phyloP scores from a whole-genome alignment of 345 rosid genomes.

The Eucalyptus curtisii region DNA sequence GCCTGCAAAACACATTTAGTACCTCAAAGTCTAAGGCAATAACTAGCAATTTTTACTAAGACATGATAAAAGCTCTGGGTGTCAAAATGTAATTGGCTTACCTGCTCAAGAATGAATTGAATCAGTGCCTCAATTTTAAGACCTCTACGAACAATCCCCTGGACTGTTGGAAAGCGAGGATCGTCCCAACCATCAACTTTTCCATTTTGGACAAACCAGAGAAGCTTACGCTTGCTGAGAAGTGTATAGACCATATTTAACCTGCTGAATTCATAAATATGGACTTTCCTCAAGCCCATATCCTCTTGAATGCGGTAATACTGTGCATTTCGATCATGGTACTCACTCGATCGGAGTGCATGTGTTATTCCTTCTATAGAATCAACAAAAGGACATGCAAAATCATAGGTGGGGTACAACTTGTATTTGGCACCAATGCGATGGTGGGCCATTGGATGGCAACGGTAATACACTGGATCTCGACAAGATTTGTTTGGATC shows the following conservation, averaged over 20 bases:
- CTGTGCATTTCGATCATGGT: conserved; percentile 89
- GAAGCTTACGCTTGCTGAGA: conserved; percentile 91
- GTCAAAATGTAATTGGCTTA: background rate
- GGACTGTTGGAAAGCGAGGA: conserved; percentile 96
- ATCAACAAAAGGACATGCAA: conserved; percentile 96
- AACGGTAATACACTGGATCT: conserved; percentile 95
- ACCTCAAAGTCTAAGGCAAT: background rate
- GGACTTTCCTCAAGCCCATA: conserved; percentile 67
- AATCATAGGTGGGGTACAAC: conserved; percentile 95
- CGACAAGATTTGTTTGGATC: conserved; percentile 89
- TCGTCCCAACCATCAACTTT: conserved; percentile 98
- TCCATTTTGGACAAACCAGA: conserved; percentile 85
- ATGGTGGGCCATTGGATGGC: conserved; percentile 88
- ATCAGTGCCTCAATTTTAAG: conserved; percentile 81
- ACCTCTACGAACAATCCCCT: conserved; percentile 92
- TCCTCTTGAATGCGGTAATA: conserved; percentile 72
- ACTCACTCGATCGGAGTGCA: conserved; percentile 83
- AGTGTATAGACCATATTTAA: conserved; percentile 84
- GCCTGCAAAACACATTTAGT: background rate
- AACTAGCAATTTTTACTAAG: background rate
- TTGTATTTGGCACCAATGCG: conserved; percentile 80
- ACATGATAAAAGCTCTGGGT: background rate
- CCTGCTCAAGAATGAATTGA: conserved; percentile 95
- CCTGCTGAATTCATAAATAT: conserved; percentile 75
- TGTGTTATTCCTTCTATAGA: conserved; percentile 75